A percentile compares a stretch with the other conserved stretches of the same genome.
These are phyloP conservation scores for Mycena metata DNA, from an alignment of 768 basidiomycete species.

Conservation along the genomic window DNA sequence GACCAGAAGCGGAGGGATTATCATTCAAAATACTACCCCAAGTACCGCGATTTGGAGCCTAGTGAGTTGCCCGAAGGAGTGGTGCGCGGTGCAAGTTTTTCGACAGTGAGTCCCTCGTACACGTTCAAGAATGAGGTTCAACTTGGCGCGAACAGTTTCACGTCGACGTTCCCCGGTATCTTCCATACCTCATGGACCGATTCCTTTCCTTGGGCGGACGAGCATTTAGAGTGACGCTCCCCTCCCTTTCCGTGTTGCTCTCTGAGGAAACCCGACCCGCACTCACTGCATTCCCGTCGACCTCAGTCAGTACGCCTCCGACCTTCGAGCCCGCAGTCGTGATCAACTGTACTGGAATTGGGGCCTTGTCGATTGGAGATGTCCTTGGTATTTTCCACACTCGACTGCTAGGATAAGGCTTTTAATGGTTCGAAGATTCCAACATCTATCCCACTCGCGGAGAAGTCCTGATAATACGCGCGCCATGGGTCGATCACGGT, in stretches of 20 bases:
- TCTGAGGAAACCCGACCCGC: slow-evolving; percentile 15
- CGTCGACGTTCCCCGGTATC: slow-evolving; percentile 34
- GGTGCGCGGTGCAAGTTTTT: slow-evolving; percentile 8
- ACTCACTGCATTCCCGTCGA: slow-evolving; percentile 6
- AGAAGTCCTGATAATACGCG: slow-evolving; percentile 69
- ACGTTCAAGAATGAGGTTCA: background rate
- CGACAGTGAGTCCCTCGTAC: slow-evolving; percentile 9
- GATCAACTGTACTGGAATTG: slow-evolving; percentile 42
- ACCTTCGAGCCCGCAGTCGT: slow-evolving; percentile 18
- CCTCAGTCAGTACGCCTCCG: background rate
- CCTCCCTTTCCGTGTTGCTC: slow-evolving; percentile 26
- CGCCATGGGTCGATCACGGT: slow-evolving; percentile 52
- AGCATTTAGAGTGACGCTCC: no score
- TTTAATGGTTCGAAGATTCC: slow-evolving; percentile 28
- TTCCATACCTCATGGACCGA: slow-evolving; percentile 29
- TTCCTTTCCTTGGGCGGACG: slow-evolving; percentile 25
- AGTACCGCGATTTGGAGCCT: slow-evolving; percentile 6
- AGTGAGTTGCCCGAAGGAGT: slow-evolving; percentile 25
- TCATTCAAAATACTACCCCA: slow-evolving; percentile 26
- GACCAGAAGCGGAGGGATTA: slow-evolving; percentile 1
- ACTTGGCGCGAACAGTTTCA: slow-evolving; percentile 2
- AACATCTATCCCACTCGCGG: slow-evolving; percentile 69
- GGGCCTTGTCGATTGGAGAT: slow-evolving; percentile 67
- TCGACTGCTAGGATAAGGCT: background rate
- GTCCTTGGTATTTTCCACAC: slow-evolving; percentile 61